Percentiles rank a stretch among this genome's conserved stretches.
phyloP scores from a whole-genome alignment of 1,284 basidiomycete genomes.

The Golubevia pallescens region DNA sequence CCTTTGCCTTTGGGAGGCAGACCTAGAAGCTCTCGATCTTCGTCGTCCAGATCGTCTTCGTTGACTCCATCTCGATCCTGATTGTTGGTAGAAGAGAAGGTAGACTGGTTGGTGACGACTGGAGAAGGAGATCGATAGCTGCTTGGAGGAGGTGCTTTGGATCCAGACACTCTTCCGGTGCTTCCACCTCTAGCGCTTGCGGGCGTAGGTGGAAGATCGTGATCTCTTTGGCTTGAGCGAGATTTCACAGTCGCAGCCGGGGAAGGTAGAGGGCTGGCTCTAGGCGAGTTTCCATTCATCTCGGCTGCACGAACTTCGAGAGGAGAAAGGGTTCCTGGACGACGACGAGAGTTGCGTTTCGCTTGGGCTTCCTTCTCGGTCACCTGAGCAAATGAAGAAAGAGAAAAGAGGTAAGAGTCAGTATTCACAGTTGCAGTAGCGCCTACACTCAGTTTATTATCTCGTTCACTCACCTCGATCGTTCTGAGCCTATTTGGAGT shows the following conservation, averaged over 20 bases:
- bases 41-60: background rate
- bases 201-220: background rate
- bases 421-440: slow-evolving; percentile 21
- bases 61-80: background rate
- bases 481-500: slow-evolving; percentile 88
- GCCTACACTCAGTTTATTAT: slow-evolving; percentile 35
- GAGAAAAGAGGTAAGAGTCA: background rate
- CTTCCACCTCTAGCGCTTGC: background rate
- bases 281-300: background rate
- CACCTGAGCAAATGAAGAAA: slow-evolving; percentile 14
- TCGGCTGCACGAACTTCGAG: background rate
- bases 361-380: slow-evolving; percentile 23
- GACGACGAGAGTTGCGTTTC: slow-evolving; percentile 17
- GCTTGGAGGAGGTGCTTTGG: background rate
- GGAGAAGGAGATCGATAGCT: background rate
- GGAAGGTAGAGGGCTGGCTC: background rate
- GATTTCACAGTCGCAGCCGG: background rate
- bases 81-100: background rate
- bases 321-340: slow-evolving; percentile 23
- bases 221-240: background rate
- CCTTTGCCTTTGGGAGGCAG: slow-evolving; percentile 1
- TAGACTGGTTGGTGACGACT: background rate
- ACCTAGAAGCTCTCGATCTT: slow-evolving; percentile 2
- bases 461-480: slow-evolving; percentile 76
- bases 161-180: background rate